Conservation (phyloP, 2,329 filamentous ascomycete genomes). For the Penicillium sp. region DNA sequence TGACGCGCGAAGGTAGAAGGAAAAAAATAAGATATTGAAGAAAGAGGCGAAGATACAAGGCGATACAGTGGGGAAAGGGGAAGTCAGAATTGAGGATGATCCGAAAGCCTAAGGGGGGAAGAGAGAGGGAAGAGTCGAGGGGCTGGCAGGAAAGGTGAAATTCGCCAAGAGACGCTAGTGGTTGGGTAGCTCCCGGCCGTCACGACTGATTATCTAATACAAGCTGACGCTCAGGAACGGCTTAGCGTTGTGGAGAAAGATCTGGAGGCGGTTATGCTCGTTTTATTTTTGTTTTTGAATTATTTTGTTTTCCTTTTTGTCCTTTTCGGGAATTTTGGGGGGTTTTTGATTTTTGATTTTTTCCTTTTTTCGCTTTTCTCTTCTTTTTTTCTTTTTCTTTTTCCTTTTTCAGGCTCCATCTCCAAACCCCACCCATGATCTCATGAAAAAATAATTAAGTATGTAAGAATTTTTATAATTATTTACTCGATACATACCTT, state of each 20-base stretch:
- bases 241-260: constrained; percentile 25
- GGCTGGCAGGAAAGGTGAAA: constrained; percentile 31
- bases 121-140: constrained; percentile 28
- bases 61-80: constrained; percentile 10
- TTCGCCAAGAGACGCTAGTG: constrained; percentile 29
- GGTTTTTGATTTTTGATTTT: neutral
- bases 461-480: neutral
- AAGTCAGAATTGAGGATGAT: constrained; percentile 12
- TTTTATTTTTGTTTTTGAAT: constrained; percentile 4
- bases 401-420: neutral
- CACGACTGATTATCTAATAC: constrained; percentile 18
- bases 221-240: constrained; percentile 20
- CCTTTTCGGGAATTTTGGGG: neutral
- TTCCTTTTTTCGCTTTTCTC: neutral
- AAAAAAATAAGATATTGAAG: constrained; percentile 7
- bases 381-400: neutral
- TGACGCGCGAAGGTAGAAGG: constrained; percentile 7
- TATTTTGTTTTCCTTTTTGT: neutral
- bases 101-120: constrained; percentile 19
- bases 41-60: constrained; percentile 3
- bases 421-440: neutral
- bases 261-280: constrained; percentile 24
- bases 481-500: neutral
- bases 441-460: neutral
- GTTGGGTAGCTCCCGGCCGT: constrained; percentile 27